Conservation (phyloP, 495 filamentous ascomycete genomes). For the Symbiotaphrina buchneri region DNA sequence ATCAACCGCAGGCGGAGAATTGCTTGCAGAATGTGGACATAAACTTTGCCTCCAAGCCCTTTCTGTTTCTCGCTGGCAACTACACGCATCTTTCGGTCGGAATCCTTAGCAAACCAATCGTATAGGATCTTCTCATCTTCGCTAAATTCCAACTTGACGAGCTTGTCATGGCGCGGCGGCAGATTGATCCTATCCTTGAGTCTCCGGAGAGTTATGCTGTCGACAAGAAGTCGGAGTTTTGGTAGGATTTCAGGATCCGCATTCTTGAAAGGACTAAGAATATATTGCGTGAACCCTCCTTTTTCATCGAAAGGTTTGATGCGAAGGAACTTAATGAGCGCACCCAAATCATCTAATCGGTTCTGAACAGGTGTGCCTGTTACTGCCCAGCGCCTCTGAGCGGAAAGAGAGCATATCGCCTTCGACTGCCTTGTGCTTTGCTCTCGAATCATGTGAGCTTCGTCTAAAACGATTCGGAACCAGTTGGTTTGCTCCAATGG, state of each 20-base stretch:
- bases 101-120: constrained; percentile 39
- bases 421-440: constrained; percentile 59
- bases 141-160: constrained; percentile 35
- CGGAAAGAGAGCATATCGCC: constrained; percentile 60
- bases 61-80: constrained; percentile 26
- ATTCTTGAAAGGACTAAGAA: constrained; percentile 60
- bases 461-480: constrained; percentile 91
- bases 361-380: constrained; percentile 88
- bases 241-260: constrained; percentile 63
- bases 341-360: constrained; percentile 70
- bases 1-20: constrained; percentile 80
- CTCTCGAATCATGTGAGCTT: constrained; percentile 85
- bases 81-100: constrained; percentile 32
- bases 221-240: constrained; percentile 75
- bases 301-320: constrained; percentile 72
- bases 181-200: constrained; percentile 79
- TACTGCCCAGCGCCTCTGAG: constrained; percentile 79
- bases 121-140: constrained; percentile 29
- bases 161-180: constrained; percentile 47
- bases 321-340: constrained; percentile 76
- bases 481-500: constrained; percentile 61
- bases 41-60: constrained; percentile 57
- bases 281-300: constrained; percentile 47
- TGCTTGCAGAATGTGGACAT: constrained; percentile 72
- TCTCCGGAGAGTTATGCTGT: constrained; percentile 79